phyloP scores from a whole-genome alignment of 2,329 filamentous ascomycete species.

The Ramichloridium luteum region DNA sequence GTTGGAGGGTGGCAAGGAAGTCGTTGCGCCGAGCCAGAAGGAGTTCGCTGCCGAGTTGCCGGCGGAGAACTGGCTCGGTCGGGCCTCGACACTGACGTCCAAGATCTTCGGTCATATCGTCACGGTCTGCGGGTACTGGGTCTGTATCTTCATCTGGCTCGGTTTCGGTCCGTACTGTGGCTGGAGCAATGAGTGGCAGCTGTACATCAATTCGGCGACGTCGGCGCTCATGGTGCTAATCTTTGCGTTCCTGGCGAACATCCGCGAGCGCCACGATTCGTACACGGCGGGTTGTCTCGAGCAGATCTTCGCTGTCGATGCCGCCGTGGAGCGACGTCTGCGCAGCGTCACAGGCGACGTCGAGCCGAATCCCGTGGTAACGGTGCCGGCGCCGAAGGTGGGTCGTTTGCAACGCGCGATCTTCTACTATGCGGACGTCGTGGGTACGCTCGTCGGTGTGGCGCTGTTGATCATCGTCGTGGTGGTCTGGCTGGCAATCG shows the following conservation, averaged over 20 bases:
- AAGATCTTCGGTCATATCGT: conserved; percentile 4
- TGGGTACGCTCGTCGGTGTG: conserved; percentile 32
- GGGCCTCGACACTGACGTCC: conserved; percentile 1
- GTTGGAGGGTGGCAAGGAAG: background rate
- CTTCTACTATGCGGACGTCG: conserved; percentile 32
- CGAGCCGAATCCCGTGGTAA: conserved; percentile 1
- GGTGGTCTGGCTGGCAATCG: conserved; percentile 29
- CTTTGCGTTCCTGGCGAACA: conserved; percentile 29
- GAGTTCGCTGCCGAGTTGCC: conserved; percentile 2
- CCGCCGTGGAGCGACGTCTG: conserved; percentile 2
- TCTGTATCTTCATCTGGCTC: conserved; percentile 7
- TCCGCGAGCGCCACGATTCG: conserved; percentile 27
- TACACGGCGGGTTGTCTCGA: conserved; percentile 24
- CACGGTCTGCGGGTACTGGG: conserved; percentile 5
- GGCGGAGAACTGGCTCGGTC: conserved; percentile 2
- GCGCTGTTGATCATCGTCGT: conserved; percentile 28
- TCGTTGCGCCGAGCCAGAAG: background rate
- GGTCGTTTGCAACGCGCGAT: conserved; percentile 27
- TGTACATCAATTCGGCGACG: conserved; percentile 34
- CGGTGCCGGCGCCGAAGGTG: conserved; percentile 23
- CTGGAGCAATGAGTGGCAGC: conserved; percentile 16
- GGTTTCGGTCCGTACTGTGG: conserved; percentile 6
- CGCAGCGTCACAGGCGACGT: conserved; percentile 3
- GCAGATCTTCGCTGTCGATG: conserved; percentile 26
- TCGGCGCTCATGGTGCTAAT: conserved; percentile 33